phyloP scores from a whole-genome alignment of 371 early-diverging fungal genomes.

The Sporodiniella umbellata region DNA sequence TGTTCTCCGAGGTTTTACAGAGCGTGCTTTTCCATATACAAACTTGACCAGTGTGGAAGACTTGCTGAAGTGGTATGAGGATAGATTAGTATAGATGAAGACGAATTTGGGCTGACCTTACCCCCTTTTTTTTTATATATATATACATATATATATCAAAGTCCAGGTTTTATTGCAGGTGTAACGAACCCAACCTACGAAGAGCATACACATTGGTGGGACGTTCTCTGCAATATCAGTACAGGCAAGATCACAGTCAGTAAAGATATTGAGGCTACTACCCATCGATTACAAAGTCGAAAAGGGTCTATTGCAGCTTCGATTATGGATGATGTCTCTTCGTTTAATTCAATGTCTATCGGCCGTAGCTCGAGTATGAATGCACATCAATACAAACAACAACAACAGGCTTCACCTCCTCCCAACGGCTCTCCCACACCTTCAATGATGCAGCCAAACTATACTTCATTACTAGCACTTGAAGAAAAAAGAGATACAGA shows the following conservation, averaged over 20 bases:
- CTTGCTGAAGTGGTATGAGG: conserved; percentile 73
- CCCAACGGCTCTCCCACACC: too few species aligned
- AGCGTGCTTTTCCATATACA: conserved; percentile 90
- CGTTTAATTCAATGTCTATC: conserved; percentile 20
- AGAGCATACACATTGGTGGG: conserved; percentile 93
- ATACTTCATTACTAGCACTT: background rate
- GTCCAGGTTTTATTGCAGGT: conserved; percentile 94
- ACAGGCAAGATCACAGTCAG: conserved; percentile 91
- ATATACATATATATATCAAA: too few species aligned
- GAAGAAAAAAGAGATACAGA: conserved; percentile 38
- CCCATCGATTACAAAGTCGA: background rate
- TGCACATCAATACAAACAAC: conserved; percentile 12
- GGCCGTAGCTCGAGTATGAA: conserved; percentile 15
- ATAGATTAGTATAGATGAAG: too few species aligned
- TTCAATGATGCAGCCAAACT: background rate
- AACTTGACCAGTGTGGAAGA: conserved; percentile 84
- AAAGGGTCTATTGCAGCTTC: conserved; percentile 19
- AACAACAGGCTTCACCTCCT: too few species aligned
- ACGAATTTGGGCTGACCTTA: background rate
- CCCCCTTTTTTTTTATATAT: background rate
- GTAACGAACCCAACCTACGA: conserved; percentile 94
- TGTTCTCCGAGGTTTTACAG: conserved; percentile 81
- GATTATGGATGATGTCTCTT: conserved; percentile 1
- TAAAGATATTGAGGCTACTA: conserved; percentile 52
- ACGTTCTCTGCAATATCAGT: conserved; percentile 88